Conservation (phyloP, 495 filamentous ascomycete genomes). For the Corynascus novoguineensis region DNA sequence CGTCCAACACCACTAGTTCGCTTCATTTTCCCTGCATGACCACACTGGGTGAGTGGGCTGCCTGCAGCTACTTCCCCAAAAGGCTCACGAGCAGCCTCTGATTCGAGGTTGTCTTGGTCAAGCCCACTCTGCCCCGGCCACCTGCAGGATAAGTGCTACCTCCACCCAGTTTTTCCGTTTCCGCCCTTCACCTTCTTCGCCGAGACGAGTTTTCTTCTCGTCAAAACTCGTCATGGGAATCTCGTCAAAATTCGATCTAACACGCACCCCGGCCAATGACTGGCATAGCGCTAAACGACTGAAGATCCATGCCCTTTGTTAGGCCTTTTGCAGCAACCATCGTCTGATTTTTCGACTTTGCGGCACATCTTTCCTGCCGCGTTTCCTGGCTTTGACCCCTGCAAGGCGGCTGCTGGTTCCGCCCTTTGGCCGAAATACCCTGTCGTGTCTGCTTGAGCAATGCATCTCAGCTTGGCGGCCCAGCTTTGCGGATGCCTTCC, state of each 20-base stretch:
- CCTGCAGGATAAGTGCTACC: not conserved
- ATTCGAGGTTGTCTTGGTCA: not conserved
- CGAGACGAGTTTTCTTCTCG: not conserved
- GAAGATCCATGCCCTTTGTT: slow-evolving; percentile 13
- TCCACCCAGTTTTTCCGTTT: not conserved
- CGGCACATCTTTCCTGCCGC: slow-evolving; percentile 1
- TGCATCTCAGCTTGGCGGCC: too few relatives aligned
- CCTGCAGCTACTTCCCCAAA: not conserved
- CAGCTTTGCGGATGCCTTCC: not conserved
- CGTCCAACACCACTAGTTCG: too few relatives aligned
- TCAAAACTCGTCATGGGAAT: slow-evolving; percentile 17
- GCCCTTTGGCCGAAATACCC: too few relatives aligned
- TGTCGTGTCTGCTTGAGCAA: too few relatives aligned
- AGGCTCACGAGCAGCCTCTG: not conserved
- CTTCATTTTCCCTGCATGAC: not conserved
- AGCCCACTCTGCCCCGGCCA: not conserved
- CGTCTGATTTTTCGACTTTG: slow-evolving; percentile 3
- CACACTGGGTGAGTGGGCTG: too few relatives aligned
- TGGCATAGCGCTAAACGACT: not conserved
- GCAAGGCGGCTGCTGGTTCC: too few relatives aligned
- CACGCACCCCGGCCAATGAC: slow-evolving; percentile 4
- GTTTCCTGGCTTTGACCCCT: not conserved
- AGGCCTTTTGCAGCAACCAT: slow-evolving; percentile 5
- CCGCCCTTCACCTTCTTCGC: slow-evolving; percentile 1
- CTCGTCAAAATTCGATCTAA: slow-evolving; percentile 1